phyloP scores from a whole-genome alignment of 495 filamentous ascomycete genomes.

The Aspergillus biplanus region DNA sequence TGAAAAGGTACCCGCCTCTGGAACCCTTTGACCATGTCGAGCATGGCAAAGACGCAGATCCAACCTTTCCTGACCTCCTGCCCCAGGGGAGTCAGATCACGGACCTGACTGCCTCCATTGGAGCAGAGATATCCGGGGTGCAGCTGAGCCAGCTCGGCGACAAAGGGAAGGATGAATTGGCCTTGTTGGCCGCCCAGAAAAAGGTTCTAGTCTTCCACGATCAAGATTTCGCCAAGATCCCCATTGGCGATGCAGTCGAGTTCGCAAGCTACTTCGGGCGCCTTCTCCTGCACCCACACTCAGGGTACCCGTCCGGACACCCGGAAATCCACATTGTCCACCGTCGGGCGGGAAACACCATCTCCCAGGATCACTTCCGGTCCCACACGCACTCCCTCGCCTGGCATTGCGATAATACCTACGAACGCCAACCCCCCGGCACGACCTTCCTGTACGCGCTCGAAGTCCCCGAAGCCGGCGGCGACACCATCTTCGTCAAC shows the following conservation, averaged over 20 bases:
- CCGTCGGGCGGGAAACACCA: constrained; percentile 55
- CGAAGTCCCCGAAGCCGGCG: constrained; percentile 60
- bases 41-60: constrained; percentile 53
- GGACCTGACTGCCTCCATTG: constrained; percentile 57
- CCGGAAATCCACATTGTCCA: constrained; percentile 64
- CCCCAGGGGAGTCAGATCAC: constrained; percentile 40
- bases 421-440: constrained; percentile 65
- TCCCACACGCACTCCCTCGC: constrained; percentile 57
- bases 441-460: constrained; percentile 66
- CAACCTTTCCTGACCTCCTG: constrained; percentile 54
- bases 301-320: constrained; percentile 58
- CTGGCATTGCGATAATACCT: constrained; percentile 70
- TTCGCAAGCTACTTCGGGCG: constrained; percentile 63
- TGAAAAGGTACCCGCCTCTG: constrained; percentile 45
- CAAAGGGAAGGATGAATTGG: constrained; percentile 58
- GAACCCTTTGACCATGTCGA: constrained; percentile 48
- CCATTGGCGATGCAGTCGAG: constrained; percentile 58
- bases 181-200: constrained; percentile 57
- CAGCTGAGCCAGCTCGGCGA: constrained; percentile 57
- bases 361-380: constrained; percentile 49
- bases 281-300: constrained; percentile 63
- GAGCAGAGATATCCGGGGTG: constrained; percentile 55
- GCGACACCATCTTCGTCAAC: constrained; percentile 65
- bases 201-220: constrained; percentile 64
- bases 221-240: constrained; percentile 60